Conservation (phyloP, 192 early-diverging fungal genomes). For the Tieghemiomyces parasiticus region DNA sequence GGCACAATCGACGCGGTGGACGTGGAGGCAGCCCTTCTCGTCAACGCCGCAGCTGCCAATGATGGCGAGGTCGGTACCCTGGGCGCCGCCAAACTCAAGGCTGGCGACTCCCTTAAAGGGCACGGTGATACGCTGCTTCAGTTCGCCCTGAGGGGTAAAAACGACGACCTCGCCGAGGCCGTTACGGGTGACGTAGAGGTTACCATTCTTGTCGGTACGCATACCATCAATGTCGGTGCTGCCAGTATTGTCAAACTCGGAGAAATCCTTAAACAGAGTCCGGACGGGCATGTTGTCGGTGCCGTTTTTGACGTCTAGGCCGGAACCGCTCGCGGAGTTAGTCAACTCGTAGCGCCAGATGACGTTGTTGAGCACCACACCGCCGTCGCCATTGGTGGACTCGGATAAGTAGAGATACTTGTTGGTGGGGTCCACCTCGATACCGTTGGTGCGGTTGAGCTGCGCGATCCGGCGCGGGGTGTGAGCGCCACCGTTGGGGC, state of each 20-base stretch:
- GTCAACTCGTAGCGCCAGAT: constrained; percentile 32
- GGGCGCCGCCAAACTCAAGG: constrained; percentile 32
- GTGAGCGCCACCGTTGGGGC: constrained; percentile 21
- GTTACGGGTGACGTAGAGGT: constrained; percentile 37
- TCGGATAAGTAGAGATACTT: constrained; percentile 38
- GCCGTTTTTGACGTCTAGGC: not conserved
- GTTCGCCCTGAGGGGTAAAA: constrained; percentile 22
- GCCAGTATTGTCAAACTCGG: constrained; percentile 22
- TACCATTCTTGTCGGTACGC: constrained; percentile 30
- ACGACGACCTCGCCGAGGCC: constrained; percentile 31
- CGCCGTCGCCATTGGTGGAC: constrained; percentile 22
- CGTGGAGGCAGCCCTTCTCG: constrained; percentile 31
- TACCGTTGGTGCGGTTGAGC: constrained; percentile 37
- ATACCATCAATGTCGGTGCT: constrained; percentile 37
- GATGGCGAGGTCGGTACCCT: constrained; percentile 26
- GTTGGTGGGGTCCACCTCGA: constrained; percentile 37
- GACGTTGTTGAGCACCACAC: constrained; percentile 26
- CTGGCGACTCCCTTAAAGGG: constrained; percentile 20
- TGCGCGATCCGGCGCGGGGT: constrained; percentile 18
- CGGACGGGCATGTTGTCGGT: constrained; percentile 12
- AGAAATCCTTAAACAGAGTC: constrained; percentile 30
- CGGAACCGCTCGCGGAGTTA: constrained; percentile 15
- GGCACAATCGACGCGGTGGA: no score
- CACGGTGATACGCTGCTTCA: constrained; percentile 19
- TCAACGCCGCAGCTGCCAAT: constrained; percentile 31